Evolutionary conservation across 805 yeast genomes (phyloP), one percentile per base, ranked within the genome.

Genomic region (Lipomyces yamadae): DNA sequence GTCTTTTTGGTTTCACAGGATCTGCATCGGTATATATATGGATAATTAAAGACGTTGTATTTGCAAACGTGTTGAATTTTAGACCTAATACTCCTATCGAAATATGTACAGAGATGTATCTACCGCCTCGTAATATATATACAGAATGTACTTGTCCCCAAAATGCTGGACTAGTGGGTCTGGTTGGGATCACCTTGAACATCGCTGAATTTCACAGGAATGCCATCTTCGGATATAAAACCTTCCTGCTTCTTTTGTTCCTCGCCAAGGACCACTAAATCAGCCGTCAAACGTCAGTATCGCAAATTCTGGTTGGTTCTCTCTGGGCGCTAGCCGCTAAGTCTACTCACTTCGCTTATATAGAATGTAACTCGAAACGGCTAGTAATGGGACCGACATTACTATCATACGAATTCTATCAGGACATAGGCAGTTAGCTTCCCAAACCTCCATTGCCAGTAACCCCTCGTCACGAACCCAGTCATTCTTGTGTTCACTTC

Each of bases 341-440:
- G 24, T 24, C 24, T 24, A 50, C 69, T 66, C n/a, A 63, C 71
- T 33, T 50, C 71, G 63, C 39, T 64, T 66, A 55, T 68, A 68
- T 29, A 68, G 24, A 50, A 68, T 52, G 42, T 52, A 59, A 39
- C 65, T 58, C 18, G 71, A 60, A 10, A 63, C 56, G 6, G 56
- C 66, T 2, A 68, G 53, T 32, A 68, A 30, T 42, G 71, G 71
- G 55, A 68, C 33, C 48, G 71, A 68, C 69, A 68, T 63, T 30
- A 68, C 39, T 30, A 68, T 33, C 35, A 68, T 29, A 34, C 69
- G 70, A n/a, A 34, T 29, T 32, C 68, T 65, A 45, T 18, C 24
- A 13, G 13, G 24, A 13, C 2, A 10, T 57, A n/a, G 50, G 34
- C 66, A 61, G n/a, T 42, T 42, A 42, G 48, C 48, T 42, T n/a